Evolutionary conservation across 1,284 basidiomycete genomes (phyloP), one percentile per base, ranked within the genome.

Genomic region (Marasmius fiardii): DNA sequence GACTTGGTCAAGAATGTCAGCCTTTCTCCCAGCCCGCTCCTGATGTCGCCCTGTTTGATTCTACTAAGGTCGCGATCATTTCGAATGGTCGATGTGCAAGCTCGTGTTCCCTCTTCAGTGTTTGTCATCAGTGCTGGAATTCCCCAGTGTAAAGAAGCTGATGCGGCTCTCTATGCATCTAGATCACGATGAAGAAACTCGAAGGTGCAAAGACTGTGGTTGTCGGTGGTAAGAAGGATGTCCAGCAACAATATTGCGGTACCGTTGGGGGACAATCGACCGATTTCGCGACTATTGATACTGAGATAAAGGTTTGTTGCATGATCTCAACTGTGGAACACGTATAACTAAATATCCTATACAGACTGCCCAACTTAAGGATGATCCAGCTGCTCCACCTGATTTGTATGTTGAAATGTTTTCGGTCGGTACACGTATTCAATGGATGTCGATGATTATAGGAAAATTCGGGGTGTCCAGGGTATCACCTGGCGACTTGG

Each of bases 261-360:
- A 79, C 78, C 44, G 82, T 85, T 41, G 83, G 83, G 7, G 83
- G 82, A 1, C 79, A 85, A 67, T 82, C 80, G 2, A 77, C 76
- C 12, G 76, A 76, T 54, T 85, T 81, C 64, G 69, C 74, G 0
- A 75, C 72, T 4, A 80, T 86, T 34, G 82, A 84, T 60, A 80
- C 79, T 7, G 79, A 83, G 63, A 72, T 85, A 59, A 84, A 83
- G 74, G 79, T 77, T 56, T 47, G 67, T 53, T 21, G 55, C 55
- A 34, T 31, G 21, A 34, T 21, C 34, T 31, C n/a, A 35, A 31
- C 28, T 48, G 3, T 12, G n/a, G n/a, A n/a, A 11, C 23, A 24
- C 28, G 21, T 48, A 28, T 41, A 14, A 31, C 50, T 56, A 14
- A 43, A 50, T 20, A 18, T 47, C 24, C 53, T 48, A n/a, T 51